Conservation (phyloP, 2,329 filamentous ascomycete genomes). For the Ophiocordyceps robertsii region DNA sequence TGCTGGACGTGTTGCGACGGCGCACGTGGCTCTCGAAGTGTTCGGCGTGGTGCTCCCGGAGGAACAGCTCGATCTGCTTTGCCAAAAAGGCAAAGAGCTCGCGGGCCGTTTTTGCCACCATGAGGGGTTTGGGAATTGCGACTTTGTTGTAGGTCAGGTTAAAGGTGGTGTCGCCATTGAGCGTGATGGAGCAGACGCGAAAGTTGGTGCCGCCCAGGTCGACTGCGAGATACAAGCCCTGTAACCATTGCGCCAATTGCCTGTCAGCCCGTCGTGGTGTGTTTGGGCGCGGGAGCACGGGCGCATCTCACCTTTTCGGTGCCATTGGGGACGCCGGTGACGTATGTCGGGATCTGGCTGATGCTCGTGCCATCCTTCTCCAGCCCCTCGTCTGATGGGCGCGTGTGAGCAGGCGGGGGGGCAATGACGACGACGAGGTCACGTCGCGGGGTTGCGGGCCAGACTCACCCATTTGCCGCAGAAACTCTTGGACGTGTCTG, state of each 20-base stretch:
- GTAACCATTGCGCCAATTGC: conserved; percentile 1
- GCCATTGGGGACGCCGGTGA: conserved; percentile 89
- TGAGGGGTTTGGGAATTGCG: conserved; percentile 76
- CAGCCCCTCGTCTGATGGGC: conserved; percentile 59
- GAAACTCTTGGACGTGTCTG: conserved; percentile 70
- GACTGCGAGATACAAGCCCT: conserved; percentile 92
- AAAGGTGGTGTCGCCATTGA: conserved; percentile 93
- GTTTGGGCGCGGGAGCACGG: neutral
- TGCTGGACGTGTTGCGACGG: conserved; percentile 47
- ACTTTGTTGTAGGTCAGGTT: conserved; percentile 88
- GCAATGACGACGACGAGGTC: neutral
- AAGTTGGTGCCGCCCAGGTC: conserved; percentile 99
- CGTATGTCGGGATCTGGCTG: conserved; percentile 95
- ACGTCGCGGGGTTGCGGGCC: neutral
- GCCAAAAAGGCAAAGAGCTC: conserved; percentile 90
- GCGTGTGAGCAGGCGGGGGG: neutral
- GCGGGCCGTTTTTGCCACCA: conserved; percentile 74
- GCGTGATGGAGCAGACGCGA: conserved; percentile 85
- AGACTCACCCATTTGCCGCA: conserved; percentile 60
- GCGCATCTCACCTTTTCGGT: conserved; percentile 67
- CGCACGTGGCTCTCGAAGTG: conserved; percentile 63
- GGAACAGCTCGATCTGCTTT: conserved; percentile 79
- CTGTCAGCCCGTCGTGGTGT: neutral
- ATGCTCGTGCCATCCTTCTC: conserved; percentile 64
- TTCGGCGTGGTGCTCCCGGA: conserved; percentile 75